Evolutionary conservation across 2,329 filamentous ascomycete genomes (phyloP).

Genomic region (Rugonectria rugulosa): DNA sequence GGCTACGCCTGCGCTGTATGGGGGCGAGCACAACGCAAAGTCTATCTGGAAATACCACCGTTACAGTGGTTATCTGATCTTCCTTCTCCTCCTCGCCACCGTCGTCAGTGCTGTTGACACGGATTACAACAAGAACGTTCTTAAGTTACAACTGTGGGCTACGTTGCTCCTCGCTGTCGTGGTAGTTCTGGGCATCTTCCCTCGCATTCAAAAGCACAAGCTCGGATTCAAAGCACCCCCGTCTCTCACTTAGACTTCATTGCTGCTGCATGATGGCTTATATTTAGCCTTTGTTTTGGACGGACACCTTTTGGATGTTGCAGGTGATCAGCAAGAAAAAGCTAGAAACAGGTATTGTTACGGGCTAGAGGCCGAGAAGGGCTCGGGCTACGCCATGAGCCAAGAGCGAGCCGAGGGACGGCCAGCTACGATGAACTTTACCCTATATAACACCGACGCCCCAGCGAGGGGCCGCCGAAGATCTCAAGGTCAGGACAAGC

Average conservation of each 20-base stretch:
- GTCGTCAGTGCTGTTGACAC: conserved; percentile 80
- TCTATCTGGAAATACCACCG: conserved; percentile 91
- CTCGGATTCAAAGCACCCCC: conserved; percentile 62
- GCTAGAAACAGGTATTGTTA: too few relatives aligned
- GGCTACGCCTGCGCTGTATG: conserved; percentile 76
- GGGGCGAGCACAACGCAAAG: conserved; percentile 81
- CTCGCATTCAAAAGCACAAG: conserved; percentile 84
- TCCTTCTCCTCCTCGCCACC: conserved; percentile 76
- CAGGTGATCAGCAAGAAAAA: too few relatives aligned
- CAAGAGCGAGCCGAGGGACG: too few relatives aligned
- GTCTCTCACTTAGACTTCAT: conserved; percentile 16
- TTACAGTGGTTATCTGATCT: conserved; percentile 74
- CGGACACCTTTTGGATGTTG: too few relatives aligned
- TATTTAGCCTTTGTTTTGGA: neutral
- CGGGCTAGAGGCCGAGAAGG: too few relatives aligned
- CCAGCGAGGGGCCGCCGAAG: too few relatives aligned
- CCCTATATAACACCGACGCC: too few relatives aligned
- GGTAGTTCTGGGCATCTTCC: conserved; percentile 74
- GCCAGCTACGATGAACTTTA: too few relatives aligned
- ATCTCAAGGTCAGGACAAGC: too few relatives aligned
- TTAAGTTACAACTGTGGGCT: conserved; percentile 80
- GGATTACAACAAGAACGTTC: conserved; percentile 71
- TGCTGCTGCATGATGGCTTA: neutral
- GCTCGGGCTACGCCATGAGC: too few relatives aligned
- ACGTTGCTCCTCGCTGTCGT: conserved; percentile 71